These are phyloP conservation scores for Vitis hybrid DNA, from an alignment of 177 flowering plant genomes.

Conservation along the genomic window DNA sequence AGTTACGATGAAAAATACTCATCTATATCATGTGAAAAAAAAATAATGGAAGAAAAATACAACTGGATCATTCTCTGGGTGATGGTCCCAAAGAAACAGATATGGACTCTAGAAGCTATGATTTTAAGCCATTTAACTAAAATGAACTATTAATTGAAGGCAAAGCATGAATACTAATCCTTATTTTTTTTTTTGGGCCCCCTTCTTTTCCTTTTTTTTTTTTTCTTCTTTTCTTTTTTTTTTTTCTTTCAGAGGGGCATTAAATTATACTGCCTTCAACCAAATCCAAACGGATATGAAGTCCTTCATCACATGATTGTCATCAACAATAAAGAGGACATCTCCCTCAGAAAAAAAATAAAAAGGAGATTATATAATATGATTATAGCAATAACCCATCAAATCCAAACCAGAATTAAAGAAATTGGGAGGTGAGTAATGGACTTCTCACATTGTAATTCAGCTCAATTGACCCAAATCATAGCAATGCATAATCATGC, in stretches of 20 bases:
- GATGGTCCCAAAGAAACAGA: no score
- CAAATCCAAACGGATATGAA: neutral
- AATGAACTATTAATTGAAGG: neutral
- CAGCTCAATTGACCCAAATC: neutral
- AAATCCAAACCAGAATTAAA: neutral
- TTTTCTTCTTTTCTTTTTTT: no score
- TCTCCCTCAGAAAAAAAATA: neutral
- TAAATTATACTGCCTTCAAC: neutral
- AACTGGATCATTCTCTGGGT: no score
- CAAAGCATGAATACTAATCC: no score
- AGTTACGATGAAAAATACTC: no score
- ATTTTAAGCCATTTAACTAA: neutral
- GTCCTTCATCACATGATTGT: neutral
- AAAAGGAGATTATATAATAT: neutral
- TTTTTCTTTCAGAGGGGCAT: neutral
- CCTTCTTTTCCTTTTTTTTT: no score
- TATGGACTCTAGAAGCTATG: no score
- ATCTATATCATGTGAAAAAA: no score
- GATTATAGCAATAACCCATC: neutral
- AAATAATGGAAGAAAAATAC: no score
- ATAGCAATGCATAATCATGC: neutral
- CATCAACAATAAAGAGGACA: neutral
- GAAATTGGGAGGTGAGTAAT: neutral
- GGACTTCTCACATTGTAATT: neutral
- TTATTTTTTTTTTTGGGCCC: no score